phyloP scores from a whole-genome alignment of 2,329 filamentous ascomycete genomes.

The Thyridium curvatum region DNA sequence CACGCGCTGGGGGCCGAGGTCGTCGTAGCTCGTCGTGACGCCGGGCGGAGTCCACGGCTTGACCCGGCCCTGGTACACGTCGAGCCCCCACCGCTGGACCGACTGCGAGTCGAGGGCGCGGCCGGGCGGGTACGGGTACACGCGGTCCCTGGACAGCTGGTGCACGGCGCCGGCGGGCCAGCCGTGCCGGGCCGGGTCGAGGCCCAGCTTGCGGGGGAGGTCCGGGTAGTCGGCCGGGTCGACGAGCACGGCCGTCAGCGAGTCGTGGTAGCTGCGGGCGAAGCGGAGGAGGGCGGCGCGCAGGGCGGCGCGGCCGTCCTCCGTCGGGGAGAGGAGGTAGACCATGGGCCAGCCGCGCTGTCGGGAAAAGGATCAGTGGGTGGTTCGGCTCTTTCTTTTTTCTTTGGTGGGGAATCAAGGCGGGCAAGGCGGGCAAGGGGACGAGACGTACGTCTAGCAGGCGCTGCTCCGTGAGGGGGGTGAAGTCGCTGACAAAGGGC shows the following conservation, averaged over 20 bases:
- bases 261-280: slow-evolving; percentile 24
- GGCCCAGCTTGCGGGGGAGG: slow-evolving; percentile 22
- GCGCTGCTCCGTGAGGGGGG: slow-evolving; percentile 21
- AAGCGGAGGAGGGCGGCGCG: slow-evolving; percentile 20
- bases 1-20: slow-evolving; percentile 14
- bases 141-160: slow-evolving; percentile 24
- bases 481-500: slow-evolving; percentile 24
- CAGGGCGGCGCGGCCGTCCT: slow-evolving; percentile 18
- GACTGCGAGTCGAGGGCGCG: slow-evolving; percentile 15
- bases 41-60: slow-evolving; percentile 25
- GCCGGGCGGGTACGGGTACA: slow-evolving; percentile 27
- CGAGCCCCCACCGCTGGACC: slow-evolving; percentile 27
- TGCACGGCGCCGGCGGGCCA: slow-evolving; percentile 26
- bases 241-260: slow-evolving; percentile 25
- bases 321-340: slow-evolving; percentile 26
- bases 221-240: slow-evolving; percentile 28
- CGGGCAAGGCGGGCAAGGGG: neutral
- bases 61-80: slow-evolving; percentile 28
- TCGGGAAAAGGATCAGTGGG: too few relatives aligned
- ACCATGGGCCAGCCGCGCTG: slow-evolving; percentile 28
- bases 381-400: neutral
- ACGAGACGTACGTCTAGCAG: slow-evolving; percentile 22
- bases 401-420: neutral
- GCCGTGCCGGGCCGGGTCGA: slow-evolving; percentile 10
- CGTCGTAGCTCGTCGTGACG: slow-evolving; percentile 13